Evolutionary conservation across 345 rosid species (phyloP).

Genomic region (Eucalyptus tenuipes): DNA sequence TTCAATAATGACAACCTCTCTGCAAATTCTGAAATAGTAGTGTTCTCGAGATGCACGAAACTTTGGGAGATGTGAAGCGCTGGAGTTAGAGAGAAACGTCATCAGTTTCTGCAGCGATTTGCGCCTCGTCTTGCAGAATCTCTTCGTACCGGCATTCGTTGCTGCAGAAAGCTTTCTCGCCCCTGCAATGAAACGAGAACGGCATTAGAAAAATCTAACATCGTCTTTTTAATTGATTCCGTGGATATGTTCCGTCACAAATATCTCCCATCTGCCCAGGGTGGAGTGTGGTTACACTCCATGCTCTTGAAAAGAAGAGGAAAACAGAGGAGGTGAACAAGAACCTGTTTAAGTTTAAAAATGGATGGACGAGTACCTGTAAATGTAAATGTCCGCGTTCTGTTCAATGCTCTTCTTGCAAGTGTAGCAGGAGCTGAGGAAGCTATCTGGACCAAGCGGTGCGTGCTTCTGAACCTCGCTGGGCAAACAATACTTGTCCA

Average conservation of each 20-base stretch:
- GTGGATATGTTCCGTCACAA: background rate
- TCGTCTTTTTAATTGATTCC: background rate
- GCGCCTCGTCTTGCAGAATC: conserved; percentile 48
- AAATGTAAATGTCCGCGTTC: conserved; percentile 47
- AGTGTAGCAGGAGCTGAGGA: conserved; percentile 53
- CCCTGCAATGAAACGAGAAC: conserved; percentile 28
- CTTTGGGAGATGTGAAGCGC: background rate
- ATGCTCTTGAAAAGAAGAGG: background rate
- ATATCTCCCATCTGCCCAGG: background rate
- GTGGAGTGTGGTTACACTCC: background rate
- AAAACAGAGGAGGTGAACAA: background rate
- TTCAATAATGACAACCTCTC: background rate
- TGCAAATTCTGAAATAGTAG: background rate
- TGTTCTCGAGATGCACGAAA: background rate
- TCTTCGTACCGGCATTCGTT: conserved; percentile 65
- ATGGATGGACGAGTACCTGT: conserved; percentile 35
- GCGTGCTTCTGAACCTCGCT: background rate
- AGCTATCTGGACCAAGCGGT: background rate
- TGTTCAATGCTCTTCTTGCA: conserved; percentile 72
- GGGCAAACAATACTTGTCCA: conserved; percentile 20
- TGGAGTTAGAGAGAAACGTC: background rate
- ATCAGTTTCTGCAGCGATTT: background rate
- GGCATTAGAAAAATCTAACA: background rate
- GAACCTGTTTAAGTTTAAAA: background rate
- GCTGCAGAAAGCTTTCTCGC: conserved; percentile 83